phyloP scores from a whole-genome alignment of 441 rosid species.

The Syzygium malaccense region DNA sequence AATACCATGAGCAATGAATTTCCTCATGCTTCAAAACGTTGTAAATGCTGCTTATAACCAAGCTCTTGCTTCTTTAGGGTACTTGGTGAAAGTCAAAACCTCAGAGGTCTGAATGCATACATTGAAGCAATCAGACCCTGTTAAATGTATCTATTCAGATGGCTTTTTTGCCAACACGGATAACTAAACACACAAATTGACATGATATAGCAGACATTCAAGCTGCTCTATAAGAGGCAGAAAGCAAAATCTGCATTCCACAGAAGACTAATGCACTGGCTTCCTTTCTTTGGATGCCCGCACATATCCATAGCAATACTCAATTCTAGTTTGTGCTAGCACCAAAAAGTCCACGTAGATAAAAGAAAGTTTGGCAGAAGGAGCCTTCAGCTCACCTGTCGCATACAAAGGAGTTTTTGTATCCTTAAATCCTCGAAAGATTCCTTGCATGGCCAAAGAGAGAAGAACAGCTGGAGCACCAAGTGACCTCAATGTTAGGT shows the following conservation, averaged over 20 bases:
- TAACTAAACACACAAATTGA: background rate
- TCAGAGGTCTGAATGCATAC: background rate
- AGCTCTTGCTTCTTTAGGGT: background rate
- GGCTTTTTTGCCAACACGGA: background rate
- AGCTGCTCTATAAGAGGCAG: background rate
- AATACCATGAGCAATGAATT: background rate
- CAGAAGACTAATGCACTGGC: background rate
- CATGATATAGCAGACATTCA: background rate
- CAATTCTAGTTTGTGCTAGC: background rate
- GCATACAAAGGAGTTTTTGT: slow-evolving; percentile 46
- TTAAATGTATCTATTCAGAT: background rate
- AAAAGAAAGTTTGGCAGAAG: background rate
- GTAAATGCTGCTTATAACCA: background rate
- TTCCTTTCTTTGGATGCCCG: background rate
- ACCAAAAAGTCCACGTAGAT: background rate
- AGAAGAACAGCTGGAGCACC: slow-evolving; percentile 59
- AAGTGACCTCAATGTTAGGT: slow-evolving; percentile 31
- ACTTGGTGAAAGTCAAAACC: background rate
- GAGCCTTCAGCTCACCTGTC: slow-evolving; percentile 21
- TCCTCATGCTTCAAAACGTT: background rate
- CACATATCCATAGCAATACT: background rate
- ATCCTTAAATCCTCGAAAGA: slow-evolving; percentile 48
- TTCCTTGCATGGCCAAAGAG: slow-evolving; percentile 48
- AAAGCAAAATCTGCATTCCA: background rate
- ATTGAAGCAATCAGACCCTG: background rate